Percentiles rank a stretch among this genome's conserved stretches.
These are phyloP conservation scores for Phaseolus coccineus DNA, from an alignment of 331 rosid genomes.

Conservation along the genomic window DNA sequence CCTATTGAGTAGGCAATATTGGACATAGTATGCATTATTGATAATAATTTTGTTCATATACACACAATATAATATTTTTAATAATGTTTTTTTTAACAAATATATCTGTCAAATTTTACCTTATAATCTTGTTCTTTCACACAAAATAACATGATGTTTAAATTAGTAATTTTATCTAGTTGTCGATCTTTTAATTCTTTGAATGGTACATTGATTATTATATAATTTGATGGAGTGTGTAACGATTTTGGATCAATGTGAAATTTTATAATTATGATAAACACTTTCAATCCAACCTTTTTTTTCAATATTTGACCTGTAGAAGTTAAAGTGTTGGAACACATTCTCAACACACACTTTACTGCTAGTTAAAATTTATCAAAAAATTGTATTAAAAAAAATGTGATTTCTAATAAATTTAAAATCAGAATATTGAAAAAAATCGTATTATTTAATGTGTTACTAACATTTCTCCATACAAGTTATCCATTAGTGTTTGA, in stretches of 20 bases:
- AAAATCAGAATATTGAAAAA: background rate
- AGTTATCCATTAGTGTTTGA: background rate
- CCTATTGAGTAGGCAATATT: background rate
- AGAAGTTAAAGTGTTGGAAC: background rate
- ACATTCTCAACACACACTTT: no score
- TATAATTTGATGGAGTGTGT: background rate
- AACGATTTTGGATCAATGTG: background rate
- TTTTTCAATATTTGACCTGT: background rate
- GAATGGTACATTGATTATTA: no score
- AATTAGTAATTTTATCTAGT: background rate
- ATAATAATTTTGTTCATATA: background rate
- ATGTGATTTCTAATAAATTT: background rate
- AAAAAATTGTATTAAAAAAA: background rate
- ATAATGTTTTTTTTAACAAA: background rate
- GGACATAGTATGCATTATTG: background rate
- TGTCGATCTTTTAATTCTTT: slow-evolving; percentile 4
- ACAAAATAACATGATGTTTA: background rate
- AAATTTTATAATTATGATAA: background rate
- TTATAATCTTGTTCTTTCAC: background rate
- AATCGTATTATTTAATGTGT: background rate
- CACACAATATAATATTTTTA: background rate
- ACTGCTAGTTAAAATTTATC: no score
- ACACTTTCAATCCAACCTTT: background rate
- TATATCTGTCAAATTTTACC: background rate
- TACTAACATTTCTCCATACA: background rate